Conservation (phyloP, 2,329 filamentous ascomycete genomes). For the Chalaropsis thielavioides region DNA sequence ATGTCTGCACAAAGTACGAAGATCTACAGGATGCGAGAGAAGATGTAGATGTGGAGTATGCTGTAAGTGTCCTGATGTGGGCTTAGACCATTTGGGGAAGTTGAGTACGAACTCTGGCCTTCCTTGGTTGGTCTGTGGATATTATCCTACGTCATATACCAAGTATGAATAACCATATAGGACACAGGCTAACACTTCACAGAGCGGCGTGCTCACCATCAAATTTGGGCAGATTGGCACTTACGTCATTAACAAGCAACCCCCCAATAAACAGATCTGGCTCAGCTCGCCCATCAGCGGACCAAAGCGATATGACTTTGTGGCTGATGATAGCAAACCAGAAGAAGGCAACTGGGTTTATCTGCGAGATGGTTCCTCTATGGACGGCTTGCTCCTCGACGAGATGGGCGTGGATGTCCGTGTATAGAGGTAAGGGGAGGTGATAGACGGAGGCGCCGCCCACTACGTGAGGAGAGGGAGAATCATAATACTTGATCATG, state of each 20-base stretch:
- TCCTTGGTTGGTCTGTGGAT: not conserved
- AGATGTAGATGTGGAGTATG: conserved; percentile 78
- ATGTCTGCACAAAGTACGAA: conserved; percentile 48
- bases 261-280: conserved; percentile 96
- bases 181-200: conserved; percentile 15
- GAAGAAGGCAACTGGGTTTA: conserved; percentile 82
- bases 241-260: conserved; percentile 97
- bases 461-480: too few species aligned
- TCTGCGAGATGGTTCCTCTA: conserved; percentile 60
- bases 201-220: conserved; percentile 80
- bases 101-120: not conserved
- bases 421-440: not conserved
- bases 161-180: too few species aligned
- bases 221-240: conserved; percentile 54
- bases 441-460: too few species aligned
- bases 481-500: not conserved
- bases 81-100: too few species aligned
- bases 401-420: conserved; percentile 58
- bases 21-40: conserved; percentile 55
- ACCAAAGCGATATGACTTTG: conserved; percentile 89
- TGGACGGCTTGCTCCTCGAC: conserved; percentile 56
- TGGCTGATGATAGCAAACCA: conserved; percentile 49
- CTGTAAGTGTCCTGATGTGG: conserved; percentile 41
- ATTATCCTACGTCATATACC: not conserved
- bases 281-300: conserved; percentile 81